Percentiles rank a stretch among this genome's conserved stretches.
Conservation (phyloP, 2,329 filamentous ascomycete genomes). For the Diaporthe sp. region DNA sequence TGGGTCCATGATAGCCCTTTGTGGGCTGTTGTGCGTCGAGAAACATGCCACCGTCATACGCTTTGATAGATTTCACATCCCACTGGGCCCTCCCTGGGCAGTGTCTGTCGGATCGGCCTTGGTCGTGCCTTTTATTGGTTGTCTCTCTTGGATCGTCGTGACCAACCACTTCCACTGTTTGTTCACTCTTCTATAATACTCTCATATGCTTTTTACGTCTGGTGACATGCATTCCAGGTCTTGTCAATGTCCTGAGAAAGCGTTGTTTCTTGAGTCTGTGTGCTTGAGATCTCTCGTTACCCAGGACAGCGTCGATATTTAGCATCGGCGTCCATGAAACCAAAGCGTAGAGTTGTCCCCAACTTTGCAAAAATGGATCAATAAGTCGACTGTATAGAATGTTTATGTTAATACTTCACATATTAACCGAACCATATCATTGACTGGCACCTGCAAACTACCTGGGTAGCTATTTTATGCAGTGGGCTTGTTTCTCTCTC, state of each 20-base stretch:
- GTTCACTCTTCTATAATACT: neutral
- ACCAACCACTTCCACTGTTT: neutral
- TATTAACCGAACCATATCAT: neutral
- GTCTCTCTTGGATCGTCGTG: neutral
- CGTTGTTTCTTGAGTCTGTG: too few relatives aligned
- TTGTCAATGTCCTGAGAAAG: neutral
- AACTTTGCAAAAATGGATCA: too few relatives aligned
- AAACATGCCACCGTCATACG: slow-evolving; percentile 20
- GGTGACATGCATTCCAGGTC: neutral
- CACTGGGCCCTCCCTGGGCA: neutral
- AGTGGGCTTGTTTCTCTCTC: neutral
- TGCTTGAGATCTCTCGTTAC: too few relatives aligned
- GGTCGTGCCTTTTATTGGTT: neutral
- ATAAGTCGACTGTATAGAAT: neutral
- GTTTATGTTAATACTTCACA: neutral
- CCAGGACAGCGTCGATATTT: neutral
- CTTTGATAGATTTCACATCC: neutral
- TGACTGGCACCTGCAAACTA: neutral
- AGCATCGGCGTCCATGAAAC: neutral
- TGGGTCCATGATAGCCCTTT: neutral
- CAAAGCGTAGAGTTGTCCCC: neutral
- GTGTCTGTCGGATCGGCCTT: neutral
- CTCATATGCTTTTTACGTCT: neutral
- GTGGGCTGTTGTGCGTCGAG: slow-evolving; percentile 2
- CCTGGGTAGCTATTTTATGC: too few relatives aligned